Conservation (phyloP, 768 basidiomycete genomes). For the Boletus insuetus region DNA sequence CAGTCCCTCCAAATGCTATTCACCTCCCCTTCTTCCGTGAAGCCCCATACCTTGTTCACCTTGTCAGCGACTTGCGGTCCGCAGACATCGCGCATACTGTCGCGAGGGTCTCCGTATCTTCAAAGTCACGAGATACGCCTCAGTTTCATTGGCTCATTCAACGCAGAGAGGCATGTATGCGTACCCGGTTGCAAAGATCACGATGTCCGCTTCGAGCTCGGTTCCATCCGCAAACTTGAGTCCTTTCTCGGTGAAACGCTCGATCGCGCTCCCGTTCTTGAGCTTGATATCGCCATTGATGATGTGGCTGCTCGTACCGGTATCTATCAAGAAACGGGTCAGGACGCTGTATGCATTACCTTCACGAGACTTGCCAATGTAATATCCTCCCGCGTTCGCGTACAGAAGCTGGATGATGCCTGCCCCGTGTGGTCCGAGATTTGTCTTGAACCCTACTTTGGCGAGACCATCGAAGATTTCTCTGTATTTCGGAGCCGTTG, state of each 20-base stretch:
- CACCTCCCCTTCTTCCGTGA: slow-evolving; percentile 62
- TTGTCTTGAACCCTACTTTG: slow-evolving; percentile 37
- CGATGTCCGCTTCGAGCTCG: slow-evolving; percentile 31
- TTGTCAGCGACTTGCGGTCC: slow-evolving; percentile 44
- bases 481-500: slow-evolving; percentile 16
- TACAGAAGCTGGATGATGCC: slow-evolving; percentile 32
- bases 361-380: slow-evolving; percentile 31
- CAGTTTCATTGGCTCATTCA: background rate
- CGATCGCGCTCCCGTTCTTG: slow-evolving; percentile 40
- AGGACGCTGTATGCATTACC: no score
- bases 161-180: background rate
- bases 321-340: slow-evolving; percentile 15
- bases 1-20: slow-evolving; percentile 35
- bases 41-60: slow-evolving; percentile 56
- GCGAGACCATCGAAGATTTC: slow-evolving; percentile 36
- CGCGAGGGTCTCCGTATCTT: slow-evolving; percentile 47
- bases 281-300: slow-evolving; percentile 49
- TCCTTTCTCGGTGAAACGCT: slow-evolving; percentile 30
- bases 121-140: background rate
- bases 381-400: slow-evolving; percentile 38
- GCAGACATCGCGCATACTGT: slow-evolving; percentile 41
- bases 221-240: slow-evolving; percentile 17
- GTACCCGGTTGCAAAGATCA: slow-evolving; percentile 34
- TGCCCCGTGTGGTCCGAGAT: slow-evolving; percentile 33
- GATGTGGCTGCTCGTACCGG: slow-evolving; percentile 43